Conservation (phyloP, 2,329 filamentous ascomycete species). For the Eutypa lata region DNA sequence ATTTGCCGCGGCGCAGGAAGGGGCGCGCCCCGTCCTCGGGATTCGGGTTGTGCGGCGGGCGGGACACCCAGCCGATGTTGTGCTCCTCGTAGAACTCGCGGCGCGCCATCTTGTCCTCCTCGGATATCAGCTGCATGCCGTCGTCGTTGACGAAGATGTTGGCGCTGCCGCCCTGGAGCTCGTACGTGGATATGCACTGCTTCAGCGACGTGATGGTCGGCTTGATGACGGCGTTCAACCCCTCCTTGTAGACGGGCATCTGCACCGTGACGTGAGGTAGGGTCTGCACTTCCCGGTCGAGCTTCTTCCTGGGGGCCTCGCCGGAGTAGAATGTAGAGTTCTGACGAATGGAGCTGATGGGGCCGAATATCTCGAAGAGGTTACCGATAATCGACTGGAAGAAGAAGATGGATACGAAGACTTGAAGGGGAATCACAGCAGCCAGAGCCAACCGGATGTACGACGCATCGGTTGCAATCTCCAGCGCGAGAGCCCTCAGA, state of each 20-base stretch:
- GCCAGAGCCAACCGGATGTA: slow-evolving; percentile 55
- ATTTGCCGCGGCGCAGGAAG: slow-evolving; percentile 62
- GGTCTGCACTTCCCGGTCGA: slow-evolving; percentile 34
- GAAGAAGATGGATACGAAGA: slow-evolving; percentile 54
- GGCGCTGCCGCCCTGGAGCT: slow-evolving; percentile 61
- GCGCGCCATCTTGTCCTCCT: slow-evolving; percentile 44
- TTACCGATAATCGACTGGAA: slow-evolving; percentile 48
- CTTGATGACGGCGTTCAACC: slow-evolving; percentile 45
- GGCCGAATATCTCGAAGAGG: slow-evolving; percentile 49
- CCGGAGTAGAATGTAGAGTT: slow-evolving; percentile 48
- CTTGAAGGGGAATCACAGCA: slow-evolving; percentile 47
- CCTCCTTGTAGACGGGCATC: slow-evolving; percentile 51
- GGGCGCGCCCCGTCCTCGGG: slow-evolving; percentile 44
- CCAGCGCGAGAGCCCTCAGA: slow-evolving; percentile 51
- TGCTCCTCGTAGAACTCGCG: slow-evolving; percentile 56
- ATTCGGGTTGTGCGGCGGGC: slow-evolving; percentile 50
- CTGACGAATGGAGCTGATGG: slow-evolving; percentile 40
- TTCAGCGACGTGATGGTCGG: slow-evolving; percentile 55
- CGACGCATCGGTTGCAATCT: slow-evolving; percentile 50
- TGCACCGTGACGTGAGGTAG: slow-evolving; percentile 49
- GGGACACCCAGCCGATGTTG: slow-evolving; percentile 54
- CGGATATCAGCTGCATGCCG: slow-evolving; percentile 59
- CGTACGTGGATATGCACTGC: slow-evolving; percentile 56
- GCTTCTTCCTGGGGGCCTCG: slow-evolving; percentile 28
- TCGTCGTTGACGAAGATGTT: slow-evolving; percentile 69